Evolutionary conservation across 345 rosid species (phyloP).

Genomic region (Sisymbrium irio): DNA sequence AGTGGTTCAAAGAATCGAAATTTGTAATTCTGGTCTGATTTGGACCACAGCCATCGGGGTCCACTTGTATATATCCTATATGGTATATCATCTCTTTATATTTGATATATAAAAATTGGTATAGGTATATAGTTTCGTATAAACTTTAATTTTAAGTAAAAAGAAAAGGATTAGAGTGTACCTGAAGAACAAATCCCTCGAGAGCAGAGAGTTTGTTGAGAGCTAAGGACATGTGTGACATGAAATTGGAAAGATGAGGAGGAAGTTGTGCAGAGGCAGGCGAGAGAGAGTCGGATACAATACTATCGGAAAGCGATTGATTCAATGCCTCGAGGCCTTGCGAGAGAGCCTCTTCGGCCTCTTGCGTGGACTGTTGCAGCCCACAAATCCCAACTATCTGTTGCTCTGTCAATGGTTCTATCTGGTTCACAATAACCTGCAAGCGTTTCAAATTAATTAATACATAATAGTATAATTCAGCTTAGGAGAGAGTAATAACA

Average conservation of each 20-base stretch:
- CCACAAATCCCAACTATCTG: slow-evolving; percentile 87
- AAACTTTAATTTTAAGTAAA: not conserved
- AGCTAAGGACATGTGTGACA: slow-evolving; percentile 95
- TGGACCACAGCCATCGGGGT: slow-evolving; percentile 27
- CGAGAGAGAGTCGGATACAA: slow-evolving; percentile 71
- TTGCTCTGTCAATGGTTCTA: slow-evolving; percentile 87
- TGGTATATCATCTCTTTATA: not conserved
- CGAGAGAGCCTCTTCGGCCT: slow-evolving; percentile 86
- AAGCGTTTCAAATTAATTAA: not conserved
- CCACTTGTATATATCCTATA: slow-evolving; percentile 21
- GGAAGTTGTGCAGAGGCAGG: slow-evolving; percentile 67
- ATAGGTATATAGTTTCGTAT: not conserved
- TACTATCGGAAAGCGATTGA: slow-evolving; percentile 81
- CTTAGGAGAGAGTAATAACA: not conserved
- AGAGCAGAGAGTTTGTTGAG: slow-evolving; percentile 90
- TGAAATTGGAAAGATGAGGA: slow-evolving; percentile 84
- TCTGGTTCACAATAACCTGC: slow-evolving; percentile 64
- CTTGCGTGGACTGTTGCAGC: slow-evolving; percentile 85
- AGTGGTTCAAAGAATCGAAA: slow-evolving; percentile 31
- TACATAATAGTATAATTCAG: not conserved
- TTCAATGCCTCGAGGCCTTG: slow-evolving; percentile 84
- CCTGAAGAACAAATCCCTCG: slow-evolving; percentile 95
- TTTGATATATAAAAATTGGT: slow-evolving; percentile 1
- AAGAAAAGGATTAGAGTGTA: slow-evolving; percentile 17
- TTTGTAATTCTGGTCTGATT: slow-evolving; percentile 10